Base-by-base conservation (phyloP, 495 filamentous ascomycete genomes). In the Rhizodiscina lignyota region DNA sequence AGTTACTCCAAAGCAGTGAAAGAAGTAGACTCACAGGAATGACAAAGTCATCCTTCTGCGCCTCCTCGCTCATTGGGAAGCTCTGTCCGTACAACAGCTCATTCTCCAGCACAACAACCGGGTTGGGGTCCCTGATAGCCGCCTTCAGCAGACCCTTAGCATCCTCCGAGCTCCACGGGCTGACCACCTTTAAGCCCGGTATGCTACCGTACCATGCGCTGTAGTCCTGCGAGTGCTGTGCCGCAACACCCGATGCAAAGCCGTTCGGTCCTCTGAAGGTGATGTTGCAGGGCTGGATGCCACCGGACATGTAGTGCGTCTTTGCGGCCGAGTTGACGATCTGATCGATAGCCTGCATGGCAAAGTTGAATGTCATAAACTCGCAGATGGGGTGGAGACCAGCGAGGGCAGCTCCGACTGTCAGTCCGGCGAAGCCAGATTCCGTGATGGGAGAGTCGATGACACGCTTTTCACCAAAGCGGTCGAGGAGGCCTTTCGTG, bases 281-380 rank as follows among this genome's bases (percentile, higher is more conserved):
- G 58, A 97, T 79, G 63, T 94, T 96, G 68, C 89, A 97, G 48
- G 89, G 89, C 61, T 97, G 89, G 60, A 94, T 97, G 58, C 89
- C 89, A 47, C 89, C 89, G 37, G 87, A 94, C 89, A 97, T 97
- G 67, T 97, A 97, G 57, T 94, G 91, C 16, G 89, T 97, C 67
- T 96, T 97, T 45, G 84, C 89, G 36, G 84, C 89, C 32, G 85
- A 94, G 72, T 97, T 97, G 74, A 97, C 86, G 56, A 97, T 84
- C 58, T 97, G 89, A 61, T 97, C 89, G 60, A 97, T 97, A 45
- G 89, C 79, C 67, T 97, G 89, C 89, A 97, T 97, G 59, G 89
- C 89, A 58, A 97, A 97, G 70, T 97, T 97, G 81, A 93, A 97
- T 48, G 89, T 97, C 89, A 97, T 97, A 73, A 97, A 97, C 63